Percentiles rank a stretch among this genome's conserved stretches.
Evolutionary conservation across 2,329 filamentous ascomycete genomes (phyloP).

Genomic region (Aspergillus uvarum): DNA sequence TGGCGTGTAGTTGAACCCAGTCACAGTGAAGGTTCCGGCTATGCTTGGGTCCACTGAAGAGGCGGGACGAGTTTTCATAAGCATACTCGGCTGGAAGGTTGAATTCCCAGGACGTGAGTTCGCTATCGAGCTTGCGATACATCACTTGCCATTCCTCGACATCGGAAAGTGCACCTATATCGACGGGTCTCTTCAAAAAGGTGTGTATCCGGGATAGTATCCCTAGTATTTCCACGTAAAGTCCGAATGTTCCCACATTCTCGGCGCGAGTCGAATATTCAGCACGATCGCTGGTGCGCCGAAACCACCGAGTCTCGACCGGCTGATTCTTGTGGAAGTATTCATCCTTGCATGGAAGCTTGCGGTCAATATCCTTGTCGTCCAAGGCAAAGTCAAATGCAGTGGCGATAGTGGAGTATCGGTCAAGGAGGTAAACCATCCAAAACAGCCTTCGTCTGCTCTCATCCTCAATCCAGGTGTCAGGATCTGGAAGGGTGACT

Average conservation of each 20-base stretch:
- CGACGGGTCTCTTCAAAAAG: conserved; percentile 84
- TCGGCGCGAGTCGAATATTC: conserved; percentile 72
- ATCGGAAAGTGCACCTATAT: conserved; percentile 79
- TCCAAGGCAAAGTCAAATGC: conserved; percentile 89
- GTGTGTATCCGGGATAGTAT: conserved; percentile 85
- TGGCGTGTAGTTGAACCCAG: conserved; percentile 88
- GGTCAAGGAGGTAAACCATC: conserved; percentile 89
- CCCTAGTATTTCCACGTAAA: conserved; percentile 85
- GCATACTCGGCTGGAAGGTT: conserved; percentile 79
- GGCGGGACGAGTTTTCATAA: conserved; percentile 67
- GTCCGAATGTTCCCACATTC: conserved; percentile 82
- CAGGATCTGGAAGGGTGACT: conserved; percentile 78
- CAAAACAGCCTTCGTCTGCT: conserved; percentile 81
- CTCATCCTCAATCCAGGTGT: conserved; percentile 87
- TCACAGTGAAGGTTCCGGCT: conserved; percentile 73
- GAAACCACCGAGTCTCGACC: conserved; percentile 82
- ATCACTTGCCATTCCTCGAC: conserved; percentile 87
- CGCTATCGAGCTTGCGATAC: conserved; percentile 80
- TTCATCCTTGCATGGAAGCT: conserved; percentile 82
- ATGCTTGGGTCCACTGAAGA: conserved; percentile 66
- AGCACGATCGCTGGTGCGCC: conserved; percentile 51
- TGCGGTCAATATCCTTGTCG: conserved; percentile 85
- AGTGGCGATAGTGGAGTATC: conserved; percentile 86
- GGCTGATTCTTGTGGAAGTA: conserved; percentile 79
- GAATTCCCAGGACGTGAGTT: conserved; percentile 79